phyloP scores from a whole-genome alignment of 768 basidiomycete species.

The Leccinum subtestaceum region DNA sequence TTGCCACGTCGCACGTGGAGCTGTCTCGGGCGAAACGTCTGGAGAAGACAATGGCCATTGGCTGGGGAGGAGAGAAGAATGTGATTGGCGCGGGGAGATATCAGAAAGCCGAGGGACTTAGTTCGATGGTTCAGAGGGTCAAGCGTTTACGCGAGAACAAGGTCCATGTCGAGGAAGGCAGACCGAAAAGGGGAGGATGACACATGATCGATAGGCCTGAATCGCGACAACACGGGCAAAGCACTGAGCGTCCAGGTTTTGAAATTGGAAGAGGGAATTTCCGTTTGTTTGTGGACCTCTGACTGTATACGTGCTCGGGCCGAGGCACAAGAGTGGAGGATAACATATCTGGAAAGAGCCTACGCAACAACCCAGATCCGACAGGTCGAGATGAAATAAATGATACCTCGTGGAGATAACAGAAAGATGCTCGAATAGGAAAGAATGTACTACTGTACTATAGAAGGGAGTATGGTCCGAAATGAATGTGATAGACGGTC shows the following conservation, averaged over 20 bases:
- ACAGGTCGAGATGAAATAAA: constrained; percentile 21
- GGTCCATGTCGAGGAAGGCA: constrained; percentile 24
- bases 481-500: constrained; percentile 31
- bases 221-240: constrained; percentile 5
- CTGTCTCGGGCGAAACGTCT: constrained; percentile 13
- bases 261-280: constrained; percentile 23
- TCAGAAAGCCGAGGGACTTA: constrained; percentile 2
- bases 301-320: constrained; percentile 1
- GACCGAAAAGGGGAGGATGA: constrained; percentile 4
- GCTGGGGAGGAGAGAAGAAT: constrained; percentile 1
- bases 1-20: constrained; percentile 10
- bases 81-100: neutral
- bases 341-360: constrained; percentile 27
- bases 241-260: constrained; percentile 11
- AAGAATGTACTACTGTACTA: constrained; percentile 10
- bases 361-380: constrained; percentile 30
- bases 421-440: constrained; percentile 24
- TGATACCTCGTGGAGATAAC: constrained; percentile 35
- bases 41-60: constrained; percentile 3
- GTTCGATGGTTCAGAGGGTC: constrained; percentile 5
- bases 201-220: constrained; percentile 9
- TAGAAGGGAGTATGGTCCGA: constrained; percentile 25
- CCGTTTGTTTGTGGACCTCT: constrained; percentile 17
- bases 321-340: constrained; percentile 25
- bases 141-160: constrained; percentile 16